phyloP scores from a whole-genome alignment of 2,329 filamentous ascomycete genomes.

The Penicillium polonicum region DNA sequence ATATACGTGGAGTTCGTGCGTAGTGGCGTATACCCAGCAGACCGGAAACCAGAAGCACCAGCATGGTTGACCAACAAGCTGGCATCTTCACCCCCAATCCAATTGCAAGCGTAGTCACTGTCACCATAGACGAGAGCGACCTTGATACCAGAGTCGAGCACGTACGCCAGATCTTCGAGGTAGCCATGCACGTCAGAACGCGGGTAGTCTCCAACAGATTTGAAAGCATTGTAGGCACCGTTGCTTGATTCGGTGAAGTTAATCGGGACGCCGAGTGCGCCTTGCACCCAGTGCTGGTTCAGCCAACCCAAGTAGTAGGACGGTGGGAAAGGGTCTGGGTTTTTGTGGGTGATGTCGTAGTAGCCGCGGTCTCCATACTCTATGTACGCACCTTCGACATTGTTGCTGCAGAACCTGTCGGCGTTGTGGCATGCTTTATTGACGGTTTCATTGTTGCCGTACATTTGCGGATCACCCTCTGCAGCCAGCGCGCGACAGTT shows the following conservation, averaged over 20 bases:
- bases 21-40: constrained; percentile 52
- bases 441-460: constrained; percentile 46
- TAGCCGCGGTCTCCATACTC: constrained; percentile 48
- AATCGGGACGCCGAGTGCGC: constrained; percentile 58
- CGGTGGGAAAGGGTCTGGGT: constrained; percentile 54
- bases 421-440: constrained; percentile 48
- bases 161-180: constrained; percentile 41
- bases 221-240: constrained; percentile 50
- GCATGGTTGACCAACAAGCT: constrained; percentile 52
- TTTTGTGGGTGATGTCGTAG: constrained; percentile 57
- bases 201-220: constrained; percentile 48
- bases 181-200: constrained; percentile 46
- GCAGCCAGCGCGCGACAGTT: constrained; percentile 51
- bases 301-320: constrained; percentile 57
- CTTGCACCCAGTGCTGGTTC: constrained; percentile 57
- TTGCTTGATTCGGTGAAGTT: constrained; percentile 54
- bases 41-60: constrained; percentile 45
- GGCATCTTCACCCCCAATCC: constrained; percentile 56
- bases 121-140: constrained; percentile 60
- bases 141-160: constrained; percentile 58
- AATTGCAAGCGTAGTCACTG: constrained; percentile 58
- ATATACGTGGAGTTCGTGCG: constrained; percentile 44
- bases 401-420: constrained; percentile 45
- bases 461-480: constrained; percentile 51
- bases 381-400: constrained; percentile 49